Base-by-base conservation (phyloP, 176 grass and related monocot species). In the Cenchrus purpureus region DNA sequence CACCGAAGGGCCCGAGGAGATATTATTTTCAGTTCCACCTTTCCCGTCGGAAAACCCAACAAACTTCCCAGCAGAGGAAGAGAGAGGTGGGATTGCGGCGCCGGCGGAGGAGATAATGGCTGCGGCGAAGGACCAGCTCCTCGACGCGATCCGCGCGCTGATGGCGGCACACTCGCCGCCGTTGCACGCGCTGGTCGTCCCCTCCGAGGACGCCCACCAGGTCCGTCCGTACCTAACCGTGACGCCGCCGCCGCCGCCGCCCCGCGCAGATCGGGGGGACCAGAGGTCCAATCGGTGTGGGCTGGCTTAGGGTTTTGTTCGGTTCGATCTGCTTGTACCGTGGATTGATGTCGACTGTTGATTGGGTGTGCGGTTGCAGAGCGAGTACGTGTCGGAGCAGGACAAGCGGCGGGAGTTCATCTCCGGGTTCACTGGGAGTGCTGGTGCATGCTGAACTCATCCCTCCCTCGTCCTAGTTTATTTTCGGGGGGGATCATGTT, bases 181-280 rank as follows among this genome's bases (percentile, higher is more conserved):
- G 3, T 90, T 99, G 59, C 44, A 92, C 81, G 97, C 91, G 49
- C 88, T 99, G 31, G 59, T 96, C 82, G 88, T 99, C 67, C 97
- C 97, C 14, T 96, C 97, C 59, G 97, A 96, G 74, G 97, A 99
- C 84, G 91, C 92, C 61, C 97, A 99, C 81, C 97, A 99, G 97
- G 97, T 99, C 16, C 44, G 97, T 99, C 20, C 44, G 79, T 82
- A 8, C 45, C 45, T 8, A 6, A 17, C 62, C 63, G 7, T 29
- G 16, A 2, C 37, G 37, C 37, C 29, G 16, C 51, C 32, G 20
- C 16, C 15, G 32, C 20, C 1, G 3, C 51, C 51, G n/a, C 13
- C 54, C 22, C 50, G 6, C 74, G 34, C 63, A 55, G 65, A 77
- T 71, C 20, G 44, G 63, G 31, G 31, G 48, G 79, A 75, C 17